phyloP scores from a whole-genome alignment of 2,329 filamentous ascomycete species.

The Cladophialophora bantiana region DNA sequence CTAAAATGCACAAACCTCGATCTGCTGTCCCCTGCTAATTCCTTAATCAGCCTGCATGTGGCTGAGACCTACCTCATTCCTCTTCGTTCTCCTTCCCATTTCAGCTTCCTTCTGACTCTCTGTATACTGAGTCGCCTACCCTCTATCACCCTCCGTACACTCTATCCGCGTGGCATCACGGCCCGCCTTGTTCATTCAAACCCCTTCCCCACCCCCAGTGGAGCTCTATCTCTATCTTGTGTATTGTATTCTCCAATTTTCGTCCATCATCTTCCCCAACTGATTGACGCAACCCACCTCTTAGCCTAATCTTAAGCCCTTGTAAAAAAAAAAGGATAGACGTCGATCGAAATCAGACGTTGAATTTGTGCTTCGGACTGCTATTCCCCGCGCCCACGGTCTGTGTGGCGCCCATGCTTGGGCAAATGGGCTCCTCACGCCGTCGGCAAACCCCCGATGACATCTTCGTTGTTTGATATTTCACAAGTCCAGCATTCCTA shows the following conservation, averaged over 20 bases:
- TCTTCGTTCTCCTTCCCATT: background rate
- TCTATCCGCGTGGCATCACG: background rate
- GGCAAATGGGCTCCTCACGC: background rate
- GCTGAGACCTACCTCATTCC: constrained; percentile 1
- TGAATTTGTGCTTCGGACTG: constrained; percentile 4
- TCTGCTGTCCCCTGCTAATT: constrained; percentile 3
- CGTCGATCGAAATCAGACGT: background rate
- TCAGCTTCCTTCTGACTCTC: background rate
- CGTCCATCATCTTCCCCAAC: constrained; percentile 1
- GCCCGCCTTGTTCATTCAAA: background rate
- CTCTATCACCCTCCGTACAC: background rate
- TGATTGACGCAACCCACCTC: background rate
- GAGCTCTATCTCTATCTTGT: background rate
- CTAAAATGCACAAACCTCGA: background rate
- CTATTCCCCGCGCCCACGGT: background rate
- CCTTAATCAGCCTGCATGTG: constrained; percentile 1
- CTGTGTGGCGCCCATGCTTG: background rate
- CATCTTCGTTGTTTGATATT: background rate
- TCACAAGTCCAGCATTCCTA: background rate
- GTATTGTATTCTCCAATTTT: background rate
- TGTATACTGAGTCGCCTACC: constrained; percentile 3
- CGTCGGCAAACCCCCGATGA: background rate
- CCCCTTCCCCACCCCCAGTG: background rate
- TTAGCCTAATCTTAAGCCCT: background rate
- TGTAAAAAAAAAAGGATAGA: background rate